phyloP scores from a whole-genome alignment of 208 protist species.

The Kentomonas sorsogonicus region DNA sequence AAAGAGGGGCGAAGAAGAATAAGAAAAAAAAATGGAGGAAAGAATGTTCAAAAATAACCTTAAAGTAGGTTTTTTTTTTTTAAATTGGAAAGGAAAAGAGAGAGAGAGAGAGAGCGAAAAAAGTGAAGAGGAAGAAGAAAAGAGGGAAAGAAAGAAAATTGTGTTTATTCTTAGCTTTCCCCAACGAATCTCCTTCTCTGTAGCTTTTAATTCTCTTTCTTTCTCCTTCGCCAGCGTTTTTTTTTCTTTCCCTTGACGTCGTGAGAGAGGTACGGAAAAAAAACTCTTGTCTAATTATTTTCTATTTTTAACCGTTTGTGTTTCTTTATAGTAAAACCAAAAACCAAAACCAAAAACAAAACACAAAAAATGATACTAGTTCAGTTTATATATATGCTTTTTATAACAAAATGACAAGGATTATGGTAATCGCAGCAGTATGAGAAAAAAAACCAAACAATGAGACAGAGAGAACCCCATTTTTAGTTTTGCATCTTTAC shows the following conservation, averaged over 20 bases:
- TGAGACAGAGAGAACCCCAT: background rate
- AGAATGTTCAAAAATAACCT: background rate
- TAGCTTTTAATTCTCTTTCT: too few relatives aligned
- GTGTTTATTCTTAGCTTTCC: too few relatives aligned
- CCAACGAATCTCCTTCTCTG: too few relatives aligned
- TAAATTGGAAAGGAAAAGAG: constrained; percentile 18
- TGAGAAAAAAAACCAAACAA: constrained; percentile 12
- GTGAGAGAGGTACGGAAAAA: constrained; percentile 7
- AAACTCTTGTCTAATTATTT: background rate
- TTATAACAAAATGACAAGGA: too few relatives aligned
- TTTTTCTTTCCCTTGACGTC: constrained; percentile 12
- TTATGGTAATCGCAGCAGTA: too few relatives aligned
- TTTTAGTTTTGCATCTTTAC: too few relatives aligned
- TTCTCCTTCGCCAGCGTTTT: background rate
- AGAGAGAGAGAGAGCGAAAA: constrained; percentile 10
- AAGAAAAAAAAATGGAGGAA: constrained; percentile 8
- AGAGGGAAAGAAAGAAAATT: constrained; percentile 2
- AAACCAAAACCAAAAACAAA: constrained; percentile 18
- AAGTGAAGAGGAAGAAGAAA: constrained; percentile 10
- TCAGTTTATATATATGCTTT: background rate
- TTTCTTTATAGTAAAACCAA: constrained; percentile 1
- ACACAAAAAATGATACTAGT: constrained; percentile 10
- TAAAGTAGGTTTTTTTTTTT: background rate
- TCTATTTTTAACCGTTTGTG: constrained; percentile 1
- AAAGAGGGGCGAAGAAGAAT: constrained; percentile 11